Evolutionary conservation across 352 stramenopile species (phyloP), one percentile per base, ranked within the genome.

Genomic region (Pythium graminicola): DNA sequence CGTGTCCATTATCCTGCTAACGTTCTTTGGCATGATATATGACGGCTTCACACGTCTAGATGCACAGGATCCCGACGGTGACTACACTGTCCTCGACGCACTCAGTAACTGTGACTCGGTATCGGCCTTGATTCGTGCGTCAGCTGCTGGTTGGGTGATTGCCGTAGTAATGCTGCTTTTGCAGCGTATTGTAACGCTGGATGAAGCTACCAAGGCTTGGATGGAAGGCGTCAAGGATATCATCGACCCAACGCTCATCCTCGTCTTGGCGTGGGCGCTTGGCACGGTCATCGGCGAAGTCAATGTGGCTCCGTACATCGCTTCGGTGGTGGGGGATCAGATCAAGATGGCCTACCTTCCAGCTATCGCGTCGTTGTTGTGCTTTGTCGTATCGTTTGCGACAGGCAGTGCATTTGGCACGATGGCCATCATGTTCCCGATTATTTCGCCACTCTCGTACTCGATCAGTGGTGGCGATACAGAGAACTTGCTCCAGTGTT

Each of bases 351-450:
- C 85, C 51, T 91, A 76, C 51, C 53, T 95, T 5, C 86, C 79
- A 27, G 85, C 82, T 14, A 92, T 95, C 43, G 69, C 81, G 16
- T 87, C 77, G 20, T 50, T 93, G 24, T 69, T 97, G 8, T 95
- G 84, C 71, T 94, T 86, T 56, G 46, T 95, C 38, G 85, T 97
- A 45, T 95, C 88, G 13, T 96, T 96, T 44, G 74, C 84, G n/a
- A 93, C 85, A 4, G 89, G 89, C 43, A 95, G 82, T 40, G 68
- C 73, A 16, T 96, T 95, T 57, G 85, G 85, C 43, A 96, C 89
- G 8, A 96, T 97, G 85, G 86, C 81, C 41, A 96, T 97, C 55
- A 86, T 97, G 65, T 96, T 97, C 60, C 89, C 89, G 16, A 93
- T 97, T 57, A 88, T 93, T 46, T 77, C 78, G 33, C 83, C 81